Base-by-base conservation (phyloP, 805 yeast species). In the Clavispora fructus region DNA sequence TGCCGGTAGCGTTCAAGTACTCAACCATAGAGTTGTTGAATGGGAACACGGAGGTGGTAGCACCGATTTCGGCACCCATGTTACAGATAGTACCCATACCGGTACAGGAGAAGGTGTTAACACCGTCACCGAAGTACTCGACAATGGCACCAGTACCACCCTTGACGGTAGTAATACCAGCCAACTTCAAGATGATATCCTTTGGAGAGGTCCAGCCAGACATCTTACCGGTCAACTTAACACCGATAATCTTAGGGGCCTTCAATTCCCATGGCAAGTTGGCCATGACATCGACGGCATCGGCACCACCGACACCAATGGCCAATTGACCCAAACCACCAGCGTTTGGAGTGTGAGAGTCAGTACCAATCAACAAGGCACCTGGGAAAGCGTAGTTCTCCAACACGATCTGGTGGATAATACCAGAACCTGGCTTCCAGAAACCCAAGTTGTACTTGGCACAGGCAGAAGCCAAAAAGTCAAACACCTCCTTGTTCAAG, bases 61-160 rank as follows among this genome's bases (percentile, higher is more conserved):
- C 97, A 75, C 98, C 98, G 59, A 91, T 90, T 75, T 91, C 98
- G 57, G 98, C 98, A 78, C 98, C 98, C 98, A 91, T 91, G 73
- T 91, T 91, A 80, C 98, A 91, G 74, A 91, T 91, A 60, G 98
- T 91, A 67, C 95, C 98, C 98, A 91, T 91, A 80, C 98, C 98
- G 43, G 98, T 92, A 73, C 96, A 89, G 42, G 96, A 87, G 69
- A 91, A 84, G 49, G 92, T 79, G 62, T 85, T 80, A 46, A 91
- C 91, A 79, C 98, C 98, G 45, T 84, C 90, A 69, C 98, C 98
- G 63, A 85, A 91, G 77, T 91, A 91, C 76, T 91, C 98, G 56
- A 92, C 95, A 65, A 91, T 90, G 66, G 82, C 82, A 69, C 98
- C 98, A 47, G 98, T 91, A 73, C 98, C 98, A 75, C 98, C 98